Conservation (phyloP, 768 basidiomycete species). For the Collybia sp. region DNA sequence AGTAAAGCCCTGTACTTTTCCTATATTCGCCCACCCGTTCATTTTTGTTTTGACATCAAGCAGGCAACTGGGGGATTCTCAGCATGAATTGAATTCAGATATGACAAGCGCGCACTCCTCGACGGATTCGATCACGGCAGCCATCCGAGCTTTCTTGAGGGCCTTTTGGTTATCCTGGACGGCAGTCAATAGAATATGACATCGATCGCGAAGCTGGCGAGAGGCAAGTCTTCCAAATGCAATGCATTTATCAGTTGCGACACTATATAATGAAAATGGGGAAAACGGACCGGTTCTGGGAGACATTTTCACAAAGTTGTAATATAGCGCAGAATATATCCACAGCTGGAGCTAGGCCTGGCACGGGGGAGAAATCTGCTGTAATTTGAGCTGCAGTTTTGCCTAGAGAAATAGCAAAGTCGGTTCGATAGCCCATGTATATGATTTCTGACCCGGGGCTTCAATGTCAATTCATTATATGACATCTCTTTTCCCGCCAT, state of each 20-base stretch:
- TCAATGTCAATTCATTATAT: too few relatives aligned
- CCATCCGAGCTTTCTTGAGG: slow-evolving; percentile 23
- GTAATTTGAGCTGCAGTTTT: slow-evolving; percentile 38
- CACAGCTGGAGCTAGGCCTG: slow-evolving; percentile 38
- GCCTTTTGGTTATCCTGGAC: slow-evolving; percentile 27
- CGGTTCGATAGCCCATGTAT: slow-evolving; percentile 7
- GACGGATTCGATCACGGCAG: slow-evolving; percentile 28
- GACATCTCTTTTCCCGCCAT: slow-evolving; percentile 27
- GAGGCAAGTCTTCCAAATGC: slow-evolving; percentile 31
- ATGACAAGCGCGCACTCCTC: slow-evolving; percentile 10
- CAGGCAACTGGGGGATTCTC: slow-evolving; percentile 19
- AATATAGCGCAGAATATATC: slow-evolving; percentile 39
- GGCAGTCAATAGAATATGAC: slow-evolving; percentile 34
- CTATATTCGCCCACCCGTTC: slow-evolving; percentile 37
- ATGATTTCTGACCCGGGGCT: too few relatives aligned
- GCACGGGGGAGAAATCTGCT: slow-evolving; percentile 43
- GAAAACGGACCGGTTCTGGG: slow-evolving; percentile 36
- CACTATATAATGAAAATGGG: background rate
- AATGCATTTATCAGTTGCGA: slow-evolving; percentile 1
- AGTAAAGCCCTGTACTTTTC: slow-evolving; percentile 35
- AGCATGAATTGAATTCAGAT: background rate
- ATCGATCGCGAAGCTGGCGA: slow-evolving; percentile 41
- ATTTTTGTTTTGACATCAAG: slow-evolving; percentile 32
- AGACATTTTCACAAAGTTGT: slow-evolving; percentile 40
- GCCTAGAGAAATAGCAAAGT: slow-evolving; percentile 21